phyloP scores from a whole-genome alignment of 2,329 filamentous ascomycete species.

The Curvularia spicifera region DNA sequence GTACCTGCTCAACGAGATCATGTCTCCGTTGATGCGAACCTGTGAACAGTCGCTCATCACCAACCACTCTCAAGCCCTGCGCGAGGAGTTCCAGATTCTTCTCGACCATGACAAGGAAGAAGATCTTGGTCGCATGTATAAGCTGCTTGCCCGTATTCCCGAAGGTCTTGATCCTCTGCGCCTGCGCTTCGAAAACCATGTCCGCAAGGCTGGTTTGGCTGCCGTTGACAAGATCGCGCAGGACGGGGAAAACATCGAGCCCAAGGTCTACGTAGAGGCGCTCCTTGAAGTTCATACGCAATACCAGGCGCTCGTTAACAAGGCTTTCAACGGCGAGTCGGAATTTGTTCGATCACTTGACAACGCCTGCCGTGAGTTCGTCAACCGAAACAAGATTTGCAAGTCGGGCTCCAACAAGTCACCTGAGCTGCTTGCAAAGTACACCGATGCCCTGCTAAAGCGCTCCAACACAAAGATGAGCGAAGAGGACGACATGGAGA shows the following conservation, averaged over 20 bases:
- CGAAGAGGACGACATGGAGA: slow-evolving; percentile 92
- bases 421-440: slow-evolving; percentile 92
- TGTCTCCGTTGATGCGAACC: slow-evolving; percentile 78
- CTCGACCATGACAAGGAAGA: slow-evolving; percentile 94
- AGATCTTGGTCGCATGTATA: slow-evolving; percentile 96
- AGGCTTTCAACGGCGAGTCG: slow-evolving; percentile 91
- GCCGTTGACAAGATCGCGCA: slow-evolving; percentile 91
- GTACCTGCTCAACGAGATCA: slow-evolving; percentile 91
- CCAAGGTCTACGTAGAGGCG: slow-evolving; percentile 95
- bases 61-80: slow-evolving; percentile 81
- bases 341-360: slow-evolving; percentile 96
- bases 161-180: slow-evolving; percentile 90
- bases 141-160: slow-evolving; percentile 83
- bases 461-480: slow-evolving; percentile 86
- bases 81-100: slow-evolving; percentile 94
- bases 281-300: slow-evolving; percentile 92
- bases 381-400: slow-evolving; percentile 97
- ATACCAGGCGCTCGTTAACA: slow-evolving; percentile 89
- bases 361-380: slow-evolving; percentile 96
- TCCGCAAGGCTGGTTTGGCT: slow-evolving; percentile 83
- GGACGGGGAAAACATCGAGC: slow-evolving; percentile 88
- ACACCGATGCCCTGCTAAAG: slow-evolving; percentile 89
- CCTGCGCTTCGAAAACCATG: slow-evolving; percentile 87
- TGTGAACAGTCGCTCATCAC: slow-evolving; percentile 91
- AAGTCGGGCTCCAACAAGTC: slow-evolving; percentile 92